Conservation (phyloP, 345 rosid genomes). For the Pelargonium nanum region DNA sequence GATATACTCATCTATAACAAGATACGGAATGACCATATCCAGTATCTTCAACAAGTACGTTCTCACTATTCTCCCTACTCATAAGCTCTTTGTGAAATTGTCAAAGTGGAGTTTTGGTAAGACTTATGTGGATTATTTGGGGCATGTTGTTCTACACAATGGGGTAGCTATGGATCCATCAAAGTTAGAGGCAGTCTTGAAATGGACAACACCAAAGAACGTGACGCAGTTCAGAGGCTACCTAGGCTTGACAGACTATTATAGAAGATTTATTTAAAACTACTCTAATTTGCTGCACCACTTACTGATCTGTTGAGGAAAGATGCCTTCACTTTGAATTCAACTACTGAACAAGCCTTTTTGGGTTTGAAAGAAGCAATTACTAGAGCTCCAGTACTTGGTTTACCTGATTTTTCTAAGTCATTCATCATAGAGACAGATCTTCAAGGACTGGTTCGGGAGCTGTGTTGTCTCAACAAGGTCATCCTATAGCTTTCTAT, state of each 20-base stretch:
- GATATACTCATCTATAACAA: too few relatives aligned
- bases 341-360: not conserved
- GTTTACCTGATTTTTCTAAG: not conserved
- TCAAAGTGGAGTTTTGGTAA: not conserved
- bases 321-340: not conserved
- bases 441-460: not conserved
- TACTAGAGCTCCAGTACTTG: not conserved
- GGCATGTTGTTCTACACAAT: not conserved
- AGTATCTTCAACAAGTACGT: too few relatives aligned
- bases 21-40: too few relatives aligned
- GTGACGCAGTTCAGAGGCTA: not conserved
- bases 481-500: not conserved
- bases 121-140: not conserved
- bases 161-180: not conserved
- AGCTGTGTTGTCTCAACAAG: not conserved
- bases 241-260: not conserved
- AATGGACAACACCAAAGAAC: not conserved
- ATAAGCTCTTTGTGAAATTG: not conserved
- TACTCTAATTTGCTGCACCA: not conserved
- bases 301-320: not conserved
- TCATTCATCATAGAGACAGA: not conserved
- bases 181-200: not conserved
- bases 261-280: not conserved
- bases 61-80: not conserved
- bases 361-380: not conserved